Base-by-base conservation (phyloP, 495 filamentous ascomycete genomes). In the Podospora comata region DNA sequence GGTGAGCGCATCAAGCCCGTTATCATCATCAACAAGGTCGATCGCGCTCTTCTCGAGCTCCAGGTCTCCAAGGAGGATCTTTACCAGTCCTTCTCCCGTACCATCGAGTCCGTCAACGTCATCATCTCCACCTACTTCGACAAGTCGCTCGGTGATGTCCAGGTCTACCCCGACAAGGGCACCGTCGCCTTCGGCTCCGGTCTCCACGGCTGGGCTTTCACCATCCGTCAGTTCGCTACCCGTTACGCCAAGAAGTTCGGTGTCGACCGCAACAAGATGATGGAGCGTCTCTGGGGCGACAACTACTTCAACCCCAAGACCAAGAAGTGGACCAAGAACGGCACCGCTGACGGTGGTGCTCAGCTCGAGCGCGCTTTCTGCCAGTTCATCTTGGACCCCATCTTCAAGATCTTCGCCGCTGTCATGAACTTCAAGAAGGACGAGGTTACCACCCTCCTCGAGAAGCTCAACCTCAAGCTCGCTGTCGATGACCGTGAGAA, bases 1-100 rank as follows among this genome's bases (percentile, higher is more conserved):
- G 91, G 92, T 85, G 95, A 99, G 89, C 96, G 95, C 86, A 99
- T 99, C 85, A 99, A 97, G 89, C 95, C 95, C 73, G 96, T 99
- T 78, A 87, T 94, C 77, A 91, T 96, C 82, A 96, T 99, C 87
- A 99, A 99, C 91, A 99, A 99, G 89, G 95, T 99, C 79, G 95
- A 99, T 81, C 95, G 95, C 86, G 92, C 95, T 79, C 90, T 99
- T 78, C 91, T 98, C 77, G 95, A 99, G 85, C 89, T 99, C 69
- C 95, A 99, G 84, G 88, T 97, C 77, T 88, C 88, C 80, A 97
- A 98, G 90, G 95, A 99, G 85, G 96, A 99, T 78, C 86, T 99
- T 68, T 99, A 97, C 89, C 96, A 98, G 86, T 96, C 95, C 74
- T 99, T 99, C 89, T 92, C 92, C 58, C 91, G 95, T 89, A 97